Conservation (phyloP, 179 eudicot species). For the Gypsophila paniculata region DNA sequence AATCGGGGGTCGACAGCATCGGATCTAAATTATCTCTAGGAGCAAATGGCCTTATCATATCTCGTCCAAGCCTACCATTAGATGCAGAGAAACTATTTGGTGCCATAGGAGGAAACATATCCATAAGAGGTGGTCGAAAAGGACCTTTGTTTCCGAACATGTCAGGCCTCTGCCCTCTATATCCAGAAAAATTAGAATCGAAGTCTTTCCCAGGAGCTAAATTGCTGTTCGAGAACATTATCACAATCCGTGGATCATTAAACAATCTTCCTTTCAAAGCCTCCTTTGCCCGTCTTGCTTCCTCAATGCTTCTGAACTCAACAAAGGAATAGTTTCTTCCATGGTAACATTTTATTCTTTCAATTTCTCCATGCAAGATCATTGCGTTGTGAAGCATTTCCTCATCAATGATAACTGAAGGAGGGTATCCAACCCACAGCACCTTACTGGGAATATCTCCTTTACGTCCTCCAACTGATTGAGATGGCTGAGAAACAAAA, state of each 20-base stretch:
- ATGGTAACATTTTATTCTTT: slow-evolving; percentile 38
- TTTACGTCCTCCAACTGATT: slow-evolving; percentile 41
- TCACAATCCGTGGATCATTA: slow-evolving; percentile 43
- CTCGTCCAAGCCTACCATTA: slow-evolving; percentile 49
- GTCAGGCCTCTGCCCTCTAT: slow-evolving; percentile 55
- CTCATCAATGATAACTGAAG: slow-evolving; percentile 40
- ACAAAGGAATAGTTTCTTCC: slow-evolving; percentile 44
- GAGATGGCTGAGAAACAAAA: slow-evolving; percentile 37
- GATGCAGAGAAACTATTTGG: slow-evolving; percentile 44
- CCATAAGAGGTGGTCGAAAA: slow-evolving; percentile 40
- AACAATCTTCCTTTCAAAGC: slow-evolving; percentile 45
- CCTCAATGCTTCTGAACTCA: slow-evolving; percentile 52
- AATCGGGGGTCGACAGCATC: slow-evolving; percentile 39
- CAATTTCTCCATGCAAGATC: slow-evolving; percentile 50
- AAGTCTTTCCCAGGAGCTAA: slow-evolving; percentile 47
- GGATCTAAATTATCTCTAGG: slow-evolving; percentile 56
- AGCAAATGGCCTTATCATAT: slow-evolving; percentile 50
- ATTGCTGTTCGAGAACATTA: slow-evolving; percentile 52
- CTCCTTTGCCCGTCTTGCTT: slow-evolving; percentile 49
- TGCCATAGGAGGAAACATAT: slow-evolving; percentile 37
- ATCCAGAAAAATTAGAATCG: slow-evolving; percentile 37
- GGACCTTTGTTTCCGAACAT: slow-evolving; percentile 39
- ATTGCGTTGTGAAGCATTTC: slow-evolving; percentile 48
- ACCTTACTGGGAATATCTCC: slow-evolving; percentile 43
- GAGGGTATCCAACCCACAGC: slow-evolving; percentile 52